These are phyloP conservation scores for Aureobasidium sp. DNA, from an alignment of 2,329 filamentous ascomycete species.

Conservation along the genomic window DNA sequence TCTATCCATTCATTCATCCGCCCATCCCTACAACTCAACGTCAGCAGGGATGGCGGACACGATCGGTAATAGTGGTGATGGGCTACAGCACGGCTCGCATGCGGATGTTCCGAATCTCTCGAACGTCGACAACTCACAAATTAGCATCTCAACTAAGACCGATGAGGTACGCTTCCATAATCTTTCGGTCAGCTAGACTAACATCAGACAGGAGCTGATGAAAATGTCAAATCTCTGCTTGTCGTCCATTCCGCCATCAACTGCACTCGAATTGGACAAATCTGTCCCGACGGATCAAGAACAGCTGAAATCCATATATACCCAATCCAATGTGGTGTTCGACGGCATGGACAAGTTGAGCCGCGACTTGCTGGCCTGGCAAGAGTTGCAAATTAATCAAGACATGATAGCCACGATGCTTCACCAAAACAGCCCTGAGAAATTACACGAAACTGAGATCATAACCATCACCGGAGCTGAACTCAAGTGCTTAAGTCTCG, in stretches of 20 bases:
- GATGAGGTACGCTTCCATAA: not conserved
- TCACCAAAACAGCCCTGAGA: not conserved
- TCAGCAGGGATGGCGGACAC: not conserved
- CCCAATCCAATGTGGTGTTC: not conserved
- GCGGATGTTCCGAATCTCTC: not conserved
- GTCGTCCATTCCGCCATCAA: not conserved
- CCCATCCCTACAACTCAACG: not conserved
- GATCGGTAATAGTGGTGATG: not conserved
- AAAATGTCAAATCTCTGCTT: not conserved
- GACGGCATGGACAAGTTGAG: too few species aligned
- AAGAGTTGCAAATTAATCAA: too few species aligned
- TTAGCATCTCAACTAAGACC: not conserved
- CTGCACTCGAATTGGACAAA: not conserved
- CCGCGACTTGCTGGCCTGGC: too few species aligned
- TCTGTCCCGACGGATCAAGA: not conserved
- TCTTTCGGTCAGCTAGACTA: not conserved
- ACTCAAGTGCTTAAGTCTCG: not conserved
- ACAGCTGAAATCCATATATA: not conserved
- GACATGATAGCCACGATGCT: too few species aligned
- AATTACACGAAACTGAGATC: not conserved
- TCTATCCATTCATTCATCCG: too few species aligned
- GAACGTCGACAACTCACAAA: not conserved
- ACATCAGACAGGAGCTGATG: not conserved
- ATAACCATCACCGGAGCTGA: not conserved
- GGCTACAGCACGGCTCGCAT: not conserved